phyloP scores from a whole-genome alignment of 2,329 filamentous ascomycete species.

The Venturia oleaginea region DNA sequence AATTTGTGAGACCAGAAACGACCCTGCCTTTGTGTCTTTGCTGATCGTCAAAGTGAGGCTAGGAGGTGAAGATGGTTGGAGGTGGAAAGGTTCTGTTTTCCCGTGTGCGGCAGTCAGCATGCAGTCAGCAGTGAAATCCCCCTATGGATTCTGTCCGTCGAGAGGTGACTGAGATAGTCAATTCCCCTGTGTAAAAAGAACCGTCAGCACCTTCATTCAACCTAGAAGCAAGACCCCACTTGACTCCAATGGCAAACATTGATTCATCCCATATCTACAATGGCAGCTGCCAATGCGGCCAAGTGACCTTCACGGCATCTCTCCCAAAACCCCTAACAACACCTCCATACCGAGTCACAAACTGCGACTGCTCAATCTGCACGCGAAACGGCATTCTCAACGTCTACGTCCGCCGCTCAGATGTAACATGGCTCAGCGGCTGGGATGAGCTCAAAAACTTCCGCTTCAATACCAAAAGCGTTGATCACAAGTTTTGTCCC shows the following conservation, averaged over 20 bases:
- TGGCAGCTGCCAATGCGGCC: conserved; percentile 1
- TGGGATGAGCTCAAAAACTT: not conserved
- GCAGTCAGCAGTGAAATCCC: no score
- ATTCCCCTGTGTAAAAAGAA: no score
- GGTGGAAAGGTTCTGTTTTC: no score
- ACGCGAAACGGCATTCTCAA: not conserved
- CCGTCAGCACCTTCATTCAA: no score
- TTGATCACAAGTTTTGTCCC: not conserved
- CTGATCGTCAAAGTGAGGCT: not conserved
- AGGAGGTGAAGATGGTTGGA: no score
- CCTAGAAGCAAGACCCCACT: not conserved
- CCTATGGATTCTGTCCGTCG: no score
- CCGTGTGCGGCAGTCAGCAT: no score
- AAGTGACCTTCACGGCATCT: not conserved
- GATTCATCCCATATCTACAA: not conserved
- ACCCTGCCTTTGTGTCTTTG: no score
- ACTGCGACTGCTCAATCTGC: not conserved
- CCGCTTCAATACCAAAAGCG: not conserved
- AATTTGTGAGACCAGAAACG: no score
- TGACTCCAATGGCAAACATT: not conserved
- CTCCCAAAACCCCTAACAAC: not conserved
- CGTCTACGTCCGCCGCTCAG: not conserved
- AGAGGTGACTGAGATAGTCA: no score
- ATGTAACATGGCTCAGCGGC: not conserved
- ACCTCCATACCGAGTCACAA: not conserved